Evolutionary conservation across 805 yeast species (phyloP).

Genomic region (Yamadazyma olivae): DNA sequence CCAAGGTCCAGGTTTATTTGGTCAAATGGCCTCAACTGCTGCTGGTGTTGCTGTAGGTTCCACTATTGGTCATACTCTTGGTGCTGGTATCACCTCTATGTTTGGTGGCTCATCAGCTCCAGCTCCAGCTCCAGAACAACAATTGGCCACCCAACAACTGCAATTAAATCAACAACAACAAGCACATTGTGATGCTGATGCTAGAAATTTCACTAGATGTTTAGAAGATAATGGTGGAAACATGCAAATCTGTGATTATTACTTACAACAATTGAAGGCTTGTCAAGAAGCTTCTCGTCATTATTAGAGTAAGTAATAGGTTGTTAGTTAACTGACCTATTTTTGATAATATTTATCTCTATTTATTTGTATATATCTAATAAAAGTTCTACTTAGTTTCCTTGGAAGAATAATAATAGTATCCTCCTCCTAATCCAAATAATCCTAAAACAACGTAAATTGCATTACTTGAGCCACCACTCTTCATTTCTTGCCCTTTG

Average conservation of each 20-base stretch:
- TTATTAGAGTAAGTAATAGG: constrained; percentile 53
- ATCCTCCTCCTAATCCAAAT: constrained; percentile 29
- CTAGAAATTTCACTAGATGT: constrained; percentile 93
- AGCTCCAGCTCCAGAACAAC: constrained; percentile 36
- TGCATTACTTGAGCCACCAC: constrained; percentile 5
- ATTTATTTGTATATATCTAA: constrained; percentile 6
- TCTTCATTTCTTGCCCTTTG: constrained; percentile 12
- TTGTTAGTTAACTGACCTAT: too few relatives aligned
- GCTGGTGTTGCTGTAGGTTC: constrained; percentile 99
- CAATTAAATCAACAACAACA: constrained; percentile 38
- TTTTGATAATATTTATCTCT: constrained; percentile 1
- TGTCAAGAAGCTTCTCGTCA: constrained; percentile 92
- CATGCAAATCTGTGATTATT: constrained; percentile 95
- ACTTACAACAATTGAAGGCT: constrained; percentile 94
- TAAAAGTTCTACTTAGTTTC: constrained; percentile 1
- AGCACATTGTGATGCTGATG: constrained; percentile 83
- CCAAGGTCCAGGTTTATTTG: constrained; percentile 76
- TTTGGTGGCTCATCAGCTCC: constrained; percentile 75
- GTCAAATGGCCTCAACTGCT: constrained; percentile 98
- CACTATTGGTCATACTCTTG: constrained; percentile 93
- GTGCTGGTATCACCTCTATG: constrained; percentile 88
- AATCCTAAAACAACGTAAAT: constrained; percentile 19
- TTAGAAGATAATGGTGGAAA: constrained; percentile 91
- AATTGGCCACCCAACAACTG: constrained; percentile 36
- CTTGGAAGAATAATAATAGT: constrained; percentile 19